Conservation (phyloP, 352 stramenopile species). For the Phytophthora boehmeriae region DNA sequence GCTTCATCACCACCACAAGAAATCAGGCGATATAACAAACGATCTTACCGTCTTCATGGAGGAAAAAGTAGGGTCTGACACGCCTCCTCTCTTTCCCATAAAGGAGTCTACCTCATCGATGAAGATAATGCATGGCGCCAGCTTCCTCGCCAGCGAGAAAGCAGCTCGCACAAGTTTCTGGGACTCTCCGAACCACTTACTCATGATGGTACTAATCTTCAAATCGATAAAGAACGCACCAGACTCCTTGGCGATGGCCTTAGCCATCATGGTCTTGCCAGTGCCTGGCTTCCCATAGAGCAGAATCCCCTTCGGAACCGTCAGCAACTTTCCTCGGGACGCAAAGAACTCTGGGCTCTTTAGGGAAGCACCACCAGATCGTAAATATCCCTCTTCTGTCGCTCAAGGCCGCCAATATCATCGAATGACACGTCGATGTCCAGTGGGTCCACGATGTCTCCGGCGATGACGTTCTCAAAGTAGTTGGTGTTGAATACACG, state of each 20-base stretch:
- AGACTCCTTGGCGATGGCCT: slow-evolving; percentile 96
- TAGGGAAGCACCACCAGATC: slow-evolving; percentile 95
- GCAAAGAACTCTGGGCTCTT: slow-evolving; percentile 92
- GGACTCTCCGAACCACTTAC: slow-evolving; percentile 91
- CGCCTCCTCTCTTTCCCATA: slow-evolving; percentile 86
- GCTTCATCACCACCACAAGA: slow-evolving; percentile 3
- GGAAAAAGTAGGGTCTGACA: slow-evolving; percentile 80
- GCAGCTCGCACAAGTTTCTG: slow-evolving; percentile 94
- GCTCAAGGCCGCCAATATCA: slow-evolving; percentile 97
- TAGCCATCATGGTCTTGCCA: slow-evolving; percentile 93
- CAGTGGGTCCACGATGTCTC: slow-evolving; percentile 94
- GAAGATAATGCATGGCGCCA: slow-evolving; percentile 97
- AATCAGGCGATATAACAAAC: neutral
- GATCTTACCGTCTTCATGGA: slow-evolving; percentile 87
- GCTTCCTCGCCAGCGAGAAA: slow-evolving; percentile 94
- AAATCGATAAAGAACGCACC: slow-evolving; percentile 90
- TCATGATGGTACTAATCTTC: slow-evolving; percentile 92
- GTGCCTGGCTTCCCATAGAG: slow-evolving; percentile 85
- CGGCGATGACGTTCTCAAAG: slow-evolving; percentile 92
- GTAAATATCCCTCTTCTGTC: slow-evolving; percentile 96
- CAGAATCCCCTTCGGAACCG: slow-evolving; percentile 87
- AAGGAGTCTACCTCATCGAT: slow-evolving; percentile 98
- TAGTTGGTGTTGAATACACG: slow-evolving; percentile 81
- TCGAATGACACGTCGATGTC: slow-evolving; percentile 93
- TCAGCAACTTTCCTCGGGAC: slow-evolving; percentile 85